phyloP scores from a whole-genome alignment of 192 early-diverging fungal genomes.

The Haplosporangium gracile region DNA sequence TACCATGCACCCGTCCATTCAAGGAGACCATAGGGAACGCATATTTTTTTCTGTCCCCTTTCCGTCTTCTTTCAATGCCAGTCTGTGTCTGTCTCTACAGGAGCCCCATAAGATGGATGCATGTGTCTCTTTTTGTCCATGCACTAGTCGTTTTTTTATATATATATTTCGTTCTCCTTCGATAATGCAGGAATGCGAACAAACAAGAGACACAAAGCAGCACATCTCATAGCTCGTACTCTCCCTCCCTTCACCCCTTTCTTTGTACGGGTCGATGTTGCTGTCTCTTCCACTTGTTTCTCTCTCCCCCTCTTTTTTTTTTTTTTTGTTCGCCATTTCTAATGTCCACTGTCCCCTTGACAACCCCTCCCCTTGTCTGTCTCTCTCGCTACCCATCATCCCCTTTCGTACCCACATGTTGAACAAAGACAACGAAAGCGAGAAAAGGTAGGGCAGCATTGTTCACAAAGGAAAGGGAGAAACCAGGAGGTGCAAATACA shows the following conservation, averaged over 20 bases:
- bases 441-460: conserved; percentile 3
- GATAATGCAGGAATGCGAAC: not conserved
- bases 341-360: not conserved
- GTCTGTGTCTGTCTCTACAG: not conserved
- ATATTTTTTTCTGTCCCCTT: not conserved
- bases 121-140: not conserved
- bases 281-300: not conserved
- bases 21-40: not conserved
- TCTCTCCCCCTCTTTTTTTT: not conserved
- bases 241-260: too few species aligned
- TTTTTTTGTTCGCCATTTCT: not conserved
- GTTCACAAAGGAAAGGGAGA: not conserved
- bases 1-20: not conserved
- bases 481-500: not conserved
- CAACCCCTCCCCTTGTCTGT: not conserved
- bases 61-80: not conserved
- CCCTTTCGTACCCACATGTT: not conserved
- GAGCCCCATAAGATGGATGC: not conserved
- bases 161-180: not conserved
- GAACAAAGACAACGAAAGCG: too few species aligned
- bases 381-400: not conserved
- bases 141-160: not conserved
- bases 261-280: not conserved
- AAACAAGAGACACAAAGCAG: too few species aligned
- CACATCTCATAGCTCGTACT: too few species aligned